These are phyloP conservation scores for Wolfiporia cocos DNA, from an alignment of 1,284 basidiomycete species.

Conservation along the genomic window DNA sequence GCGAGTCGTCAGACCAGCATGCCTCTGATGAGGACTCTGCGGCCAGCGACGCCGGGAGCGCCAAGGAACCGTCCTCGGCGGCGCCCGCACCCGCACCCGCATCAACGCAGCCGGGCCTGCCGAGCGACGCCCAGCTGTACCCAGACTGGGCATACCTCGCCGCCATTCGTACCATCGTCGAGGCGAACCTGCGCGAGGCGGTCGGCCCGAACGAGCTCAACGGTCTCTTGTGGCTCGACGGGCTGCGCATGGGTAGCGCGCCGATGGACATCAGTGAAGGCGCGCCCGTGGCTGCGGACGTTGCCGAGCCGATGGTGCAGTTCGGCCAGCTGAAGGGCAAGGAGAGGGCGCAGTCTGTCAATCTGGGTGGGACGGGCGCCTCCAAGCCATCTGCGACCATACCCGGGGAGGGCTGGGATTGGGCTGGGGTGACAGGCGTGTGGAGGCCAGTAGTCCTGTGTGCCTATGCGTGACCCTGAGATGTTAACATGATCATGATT, in stretches of 20 bases:
- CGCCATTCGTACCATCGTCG: slow-evolving; percentile 20
- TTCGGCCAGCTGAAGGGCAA: background rate
- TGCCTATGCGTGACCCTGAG: background rate
- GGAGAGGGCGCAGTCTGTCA: too few relatives aligned
- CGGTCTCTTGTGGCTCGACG: slow-evolving; percentile 2
- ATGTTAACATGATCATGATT: background rate
- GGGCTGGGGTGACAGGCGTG: slow-evolving; percentile 50
- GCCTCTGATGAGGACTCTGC: background rate
- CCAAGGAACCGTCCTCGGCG: too few relatives aligned
- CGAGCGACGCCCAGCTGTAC: too few relatives aligned
- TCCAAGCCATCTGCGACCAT: too few relatives aligned
- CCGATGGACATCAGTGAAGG: slow-evolving; percentile 1
- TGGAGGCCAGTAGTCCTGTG: slow-evolving; percentile 34
- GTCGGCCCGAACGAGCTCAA: slow-evolving; percentile 6
- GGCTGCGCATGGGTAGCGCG: slow-evolving; percentile 6
- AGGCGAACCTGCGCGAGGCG: slow-evolving; percentile 17
- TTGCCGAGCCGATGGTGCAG: slow-evolving; percentile 1
- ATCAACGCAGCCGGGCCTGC: too few relatives aligned
- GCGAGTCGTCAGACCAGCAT: slow-evolving; percentile 1
- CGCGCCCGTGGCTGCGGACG: slow-evolving; percentile 7
- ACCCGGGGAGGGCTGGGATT: too few relatives aligned
- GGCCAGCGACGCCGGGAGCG: background rate
- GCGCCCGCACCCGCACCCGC: too few relatives aligned
- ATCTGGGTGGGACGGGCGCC: too few relatives aligned
- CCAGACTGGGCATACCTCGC: slow-evolving; percentile 25